Evolutionary conservation across 139 green algal species (phyloP), one percentile per base, ranked within the genome.

Genomic region (Eudorina sp.): DNA sequence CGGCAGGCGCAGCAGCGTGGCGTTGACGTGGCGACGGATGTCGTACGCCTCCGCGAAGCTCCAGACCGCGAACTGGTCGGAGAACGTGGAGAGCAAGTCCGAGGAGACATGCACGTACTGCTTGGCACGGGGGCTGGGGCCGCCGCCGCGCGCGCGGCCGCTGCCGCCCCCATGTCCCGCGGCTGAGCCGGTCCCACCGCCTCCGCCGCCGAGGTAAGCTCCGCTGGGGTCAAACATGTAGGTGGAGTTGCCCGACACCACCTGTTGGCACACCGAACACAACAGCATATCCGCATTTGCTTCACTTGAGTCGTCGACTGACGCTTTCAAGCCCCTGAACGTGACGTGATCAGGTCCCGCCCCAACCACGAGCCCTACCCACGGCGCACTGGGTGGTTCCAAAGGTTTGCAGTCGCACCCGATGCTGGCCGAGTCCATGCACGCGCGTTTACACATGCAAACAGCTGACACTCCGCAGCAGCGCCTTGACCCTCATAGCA

Each of bases 191-290:
- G 72, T 4, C 27, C 34, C 27, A 9, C 78, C 46, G 53, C 53
- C 53, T 2, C 77, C 53, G 38, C 53, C 36, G 23, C 77, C 88
- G 2, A 96, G 90, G 36, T 84, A 45, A 13, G 70, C 69, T 3
- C 95, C 95, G 18, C 86, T 89, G 31, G 95, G 95, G 89, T 97
- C 95, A 66, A 93, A 97, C 75, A 96, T 90, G 82, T 90, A 93
- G 27, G 95, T 92, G 21, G 60, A 78, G 55, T 79, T 84, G 38
- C 92, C 93, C n/a, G 78, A 89, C 25, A 95, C 80, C 48, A 84
- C 88, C 75, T 91, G 85, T 27, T n/a, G n/a, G 69, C 23, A 89
- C 76, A n/a, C n/a, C n/a, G n/a, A n/a, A n/a, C n/a, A n/a, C n/a
- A n/a, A n/a, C n/a, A n/a, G n/a, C n/a, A n/a, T n/a, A n/a, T n/a